Conservation (phyloP, 225 moss, liverwort and hornwort species). For the Asterella californica region DNA sequence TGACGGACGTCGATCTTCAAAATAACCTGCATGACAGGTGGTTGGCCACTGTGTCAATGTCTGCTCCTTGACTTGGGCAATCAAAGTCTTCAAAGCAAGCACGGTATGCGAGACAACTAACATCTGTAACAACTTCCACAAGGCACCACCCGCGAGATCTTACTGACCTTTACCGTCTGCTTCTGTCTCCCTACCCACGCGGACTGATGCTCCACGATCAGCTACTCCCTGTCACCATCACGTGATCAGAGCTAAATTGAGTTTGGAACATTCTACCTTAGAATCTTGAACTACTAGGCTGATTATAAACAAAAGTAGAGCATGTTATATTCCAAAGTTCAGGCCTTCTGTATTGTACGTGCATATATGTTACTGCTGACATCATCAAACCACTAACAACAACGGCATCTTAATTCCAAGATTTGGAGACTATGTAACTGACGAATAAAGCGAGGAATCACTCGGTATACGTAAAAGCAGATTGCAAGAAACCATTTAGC, state of each 20-base stretch:
- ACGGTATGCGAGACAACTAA: background rate
- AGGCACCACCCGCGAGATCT: background rate
- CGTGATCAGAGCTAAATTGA: background rate
- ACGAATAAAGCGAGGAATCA: background rate
- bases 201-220: conserved; percentile 70
- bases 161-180: conserved; percentile 58
- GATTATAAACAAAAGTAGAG: background rate
- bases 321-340: background rate
- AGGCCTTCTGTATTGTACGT: background rate
- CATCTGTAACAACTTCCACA: background rate
- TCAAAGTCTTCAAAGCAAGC: background rate
- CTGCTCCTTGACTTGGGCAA: background rate
- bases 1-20: conserved; percentile 85
- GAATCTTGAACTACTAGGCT: background rate
- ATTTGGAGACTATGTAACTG: background rate
- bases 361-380: background rate
- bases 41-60: no score
- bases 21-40: conserved; percentile 47
- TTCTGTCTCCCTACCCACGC: conserved; percentile 86
- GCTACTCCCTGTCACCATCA: conserved; percentile 59
- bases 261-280: background rate
- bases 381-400: background rate
- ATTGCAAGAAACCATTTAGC: background rate
- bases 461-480: background rate
- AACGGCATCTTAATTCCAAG: background rate